Conservation (phyloP, 257 asterid species). For the Fraxinus excelsior region DNA sequence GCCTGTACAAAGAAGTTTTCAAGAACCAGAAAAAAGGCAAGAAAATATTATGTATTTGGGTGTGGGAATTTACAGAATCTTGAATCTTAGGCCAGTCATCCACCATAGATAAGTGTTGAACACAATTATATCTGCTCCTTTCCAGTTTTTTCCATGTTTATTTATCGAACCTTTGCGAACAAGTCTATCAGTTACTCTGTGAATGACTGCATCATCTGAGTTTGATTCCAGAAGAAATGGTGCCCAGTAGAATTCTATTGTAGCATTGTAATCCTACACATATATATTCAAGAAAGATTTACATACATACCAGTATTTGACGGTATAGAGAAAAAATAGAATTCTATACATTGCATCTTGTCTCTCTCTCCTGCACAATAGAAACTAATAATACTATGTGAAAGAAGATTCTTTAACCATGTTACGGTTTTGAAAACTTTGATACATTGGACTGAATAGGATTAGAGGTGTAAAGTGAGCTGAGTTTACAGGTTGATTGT, state of each 20-base stretch:
- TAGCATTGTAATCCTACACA: constrained; percentile 59
- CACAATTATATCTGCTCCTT: constrained; percentile 59
- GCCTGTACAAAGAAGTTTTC: constrained; percentile 30
- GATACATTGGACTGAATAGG: no score
- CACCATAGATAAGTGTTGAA: constrained; percentile 67
- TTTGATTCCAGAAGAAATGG: constrained; percentile 66
- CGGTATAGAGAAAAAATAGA: neutral
- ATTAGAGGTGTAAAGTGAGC: neutral
- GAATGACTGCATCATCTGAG: constrained; percentile 46
- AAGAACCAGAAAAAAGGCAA: neutral
- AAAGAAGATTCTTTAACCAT: no score
- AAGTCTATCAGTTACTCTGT: constrained; percentile 43
- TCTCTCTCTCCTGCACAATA: no score
- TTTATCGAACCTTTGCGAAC: constrained; percentile 60
- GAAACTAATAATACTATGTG: neutral
- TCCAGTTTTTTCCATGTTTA: constrained; percentile 63
- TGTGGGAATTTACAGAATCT: constrained; percentile 19
- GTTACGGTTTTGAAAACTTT: no score
- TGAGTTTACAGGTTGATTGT: no score
- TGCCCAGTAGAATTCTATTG: constrained; percentile 65
- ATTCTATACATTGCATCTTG: neutral
- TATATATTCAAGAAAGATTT: neutral
- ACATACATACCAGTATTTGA: neutral
- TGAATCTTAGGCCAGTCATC: constrained; percentile 50
- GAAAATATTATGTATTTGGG: neutral